These are phyloP conservation scores for Mycena epipterygia DNA, from an alignment of 768 basidiomycete species.

Conservation along the genomic window DNA sequence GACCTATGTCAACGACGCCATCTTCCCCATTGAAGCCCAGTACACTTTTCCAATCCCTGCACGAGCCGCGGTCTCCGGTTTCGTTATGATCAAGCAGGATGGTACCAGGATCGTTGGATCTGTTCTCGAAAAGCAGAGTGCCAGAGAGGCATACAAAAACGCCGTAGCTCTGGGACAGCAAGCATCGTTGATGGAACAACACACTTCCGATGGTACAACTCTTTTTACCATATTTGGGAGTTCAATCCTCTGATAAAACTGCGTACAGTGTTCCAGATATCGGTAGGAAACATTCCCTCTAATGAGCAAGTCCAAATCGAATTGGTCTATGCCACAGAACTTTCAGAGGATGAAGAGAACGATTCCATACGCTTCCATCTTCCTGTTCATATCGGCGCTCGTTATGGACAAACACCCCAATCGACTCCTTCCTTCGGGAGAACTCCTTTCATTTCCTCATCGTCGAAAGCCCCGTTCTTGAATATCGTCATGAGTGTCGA, in stretches of 20 bases:
- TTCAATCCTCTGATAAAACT: not conserved
- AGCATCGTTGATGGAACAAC: constrained; percentile 31
- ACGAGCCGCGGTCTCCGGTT: constrained; percentile 21
- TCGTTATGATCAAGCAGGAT: constrained; percentile 34
- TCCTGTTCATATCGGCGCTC: constrained; percentile 28
- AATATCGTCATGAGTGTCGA: constrained; percentile 25
- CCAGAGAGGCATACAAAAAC: constrained; percentile 23
- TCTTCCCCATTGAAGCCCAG: constrained; percentile 29
- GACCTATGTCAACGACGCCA: constrained; percentile 33
- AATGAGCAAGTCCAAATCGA: constrained; percentile 31
- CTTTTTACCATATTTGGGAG: not conserved
- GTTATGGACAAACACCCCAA: constrained; percentile 30
- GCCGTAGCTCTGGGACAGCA: constrained; percentile 30
- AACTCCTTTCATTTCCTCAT: constrained; percentile 2
- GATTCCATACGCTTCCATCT: constrained; percentile 34
- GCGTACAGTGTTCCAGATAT: constrained; percentile 32
- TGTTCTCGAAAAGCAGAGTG: constrained; percentile 33
- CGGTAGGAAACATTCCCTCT: constrained; percentile 31
- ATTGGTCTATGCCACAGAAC: constrained; percentile 32
- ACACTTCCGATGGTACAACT: constrained; percentile 28
- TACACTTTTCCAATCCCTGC: constrained; percentile 36
- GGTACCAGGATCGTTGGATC: constrained; percentile 33
- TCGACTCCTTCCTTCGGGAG: not conserved
- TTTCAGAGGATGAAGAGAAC: constrained; percentile 31
- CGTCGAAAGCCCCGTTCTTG: constrained; percentile 14